These are phyloP conservation scores for Telfairia occidentalis DNA, from an alignment of 331 rosid species.

Conservation along the genomic window DNA sequence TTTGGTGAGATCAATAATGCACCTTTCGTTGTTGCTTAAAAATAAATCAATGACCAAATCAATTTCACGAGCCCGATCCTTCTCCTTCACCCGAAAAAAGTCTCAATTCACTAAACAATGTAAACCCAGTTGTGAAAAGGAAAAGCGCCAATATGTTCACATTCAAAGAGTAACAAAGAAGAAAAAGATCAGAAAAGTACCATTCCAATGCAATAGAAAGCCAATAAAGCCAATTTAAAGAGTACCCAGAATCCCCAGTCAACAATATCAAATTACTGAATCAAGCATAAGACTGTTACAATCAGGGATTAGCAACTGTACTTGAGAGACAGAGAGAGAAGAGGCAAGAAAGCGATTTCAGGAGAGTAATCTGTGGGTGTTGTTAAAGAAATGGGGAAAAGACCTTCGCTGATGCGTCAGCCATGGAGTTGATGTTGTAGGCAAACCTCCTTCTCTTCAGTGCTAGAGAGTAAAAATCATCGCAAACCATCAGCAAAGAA, in stretches of 20 bases:
- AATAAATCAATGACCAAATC: background rate
- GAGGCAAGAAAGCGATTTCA: background rate
- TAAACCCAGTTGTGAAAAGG: background rate
- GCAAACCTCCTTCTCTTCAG: slow-evolving; percentile 49
- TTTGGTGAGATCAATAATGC: background rate
- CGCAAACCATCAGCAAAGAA: slow-evolving; percentile 36
- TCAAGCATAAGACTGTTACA: background rate
- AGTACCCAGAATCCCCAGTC: background rate
- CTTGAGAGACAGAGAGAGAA: background rate
- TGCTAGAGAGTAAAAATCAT: slow-evolving; percentile 23
- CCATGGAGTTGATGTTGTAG: slow-evolving; percentile 30
- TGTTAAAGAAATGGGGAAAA: background rate
- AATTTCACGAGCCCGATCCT: background rate
- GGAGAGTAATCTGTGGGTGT: background rate
- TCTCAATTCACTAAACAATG: background rate
- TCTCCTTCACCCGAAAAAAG: background rate
- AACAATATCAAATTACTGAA: background rate
- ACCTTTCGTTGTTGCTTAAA: background rate
- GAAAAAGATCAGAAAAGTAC: background rate
- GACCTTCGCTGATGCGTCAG: slow-evolving; percentile 50
- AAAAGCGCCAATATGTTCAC: background rate
- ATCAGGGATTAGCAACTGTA: background rate
- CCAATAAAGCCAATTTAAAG: background rate
- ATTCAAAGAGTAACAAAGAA: background rate
- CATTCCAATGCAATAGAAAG: background rate